Conservation (phyloP, 108 stramenopile genomes). For the Cylindrotheca fusiformis region DNA sequence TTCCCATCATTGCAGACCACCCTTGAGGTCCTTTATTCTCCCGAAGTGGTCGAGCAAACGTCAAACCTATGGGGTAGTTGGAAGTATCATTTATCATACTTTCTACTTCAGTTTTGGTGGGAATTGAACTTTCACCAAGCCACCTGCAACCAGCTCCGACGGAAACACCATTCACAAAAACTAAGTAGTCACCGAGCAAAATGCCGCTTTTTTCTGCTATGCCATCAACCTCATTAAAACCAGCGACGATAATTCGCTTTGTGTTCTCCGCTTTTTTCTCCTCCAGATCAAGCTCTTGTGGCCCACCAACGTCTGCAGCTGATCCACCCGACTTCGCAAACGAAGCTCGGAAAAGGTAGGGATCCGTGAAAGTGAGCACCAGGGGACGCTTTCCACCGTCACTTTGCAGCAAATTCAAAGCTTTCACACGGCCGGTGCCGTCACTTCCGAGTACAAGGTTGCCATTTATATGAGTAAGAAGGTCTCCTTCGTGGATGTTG, state of each 20-base stretch:
- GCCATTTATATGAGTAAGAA: conserved; percentile 72
- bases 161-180: conserved; percentile 79
- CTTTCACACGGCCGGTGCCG: conserved; percentile 47
- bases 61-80: conserved; percentile 74
- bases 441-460: conserved; percentile 61
- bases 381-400: conserved; percentile 62
- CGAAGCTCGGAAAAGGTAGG: conserved; percentile 47
- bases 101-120: conserved; percentile 51
- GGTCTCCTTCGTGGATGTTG: conserved; percentile 45
- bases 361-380: conserved; percentile 59
- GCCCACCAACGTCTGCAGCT: conserved; percentile 51
- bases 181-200: conserved; percentile 78
- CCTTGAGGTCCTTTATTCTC: conserved; percentile 19
- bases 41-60: conserved; percentile 72
- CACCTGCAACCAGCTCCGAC: conserved; percentile 81
- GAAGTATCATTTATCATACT: conserved; percentile 44
- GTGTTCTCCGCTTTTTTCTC: conserved; percentile 37
- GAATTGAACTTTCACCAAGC: conserved; percentile 37
- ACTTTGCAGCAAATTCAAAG: conserved; percentile 51
- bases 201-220: conserved; percentile 69
- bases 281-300: conserved; percentile 61
- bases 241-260: conserved; percentile 58
- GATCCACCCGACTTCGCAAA: conserved; percentile 41
- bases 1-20: conserved; percentile 23
- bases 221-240: conserved; percentile 68